Evolutionary conservation across 1,139 yeast species (phyloP), one percentile per base, ranked within the genome.

Genomic region (Yamadazyma spencermartinsiae): DNA sequence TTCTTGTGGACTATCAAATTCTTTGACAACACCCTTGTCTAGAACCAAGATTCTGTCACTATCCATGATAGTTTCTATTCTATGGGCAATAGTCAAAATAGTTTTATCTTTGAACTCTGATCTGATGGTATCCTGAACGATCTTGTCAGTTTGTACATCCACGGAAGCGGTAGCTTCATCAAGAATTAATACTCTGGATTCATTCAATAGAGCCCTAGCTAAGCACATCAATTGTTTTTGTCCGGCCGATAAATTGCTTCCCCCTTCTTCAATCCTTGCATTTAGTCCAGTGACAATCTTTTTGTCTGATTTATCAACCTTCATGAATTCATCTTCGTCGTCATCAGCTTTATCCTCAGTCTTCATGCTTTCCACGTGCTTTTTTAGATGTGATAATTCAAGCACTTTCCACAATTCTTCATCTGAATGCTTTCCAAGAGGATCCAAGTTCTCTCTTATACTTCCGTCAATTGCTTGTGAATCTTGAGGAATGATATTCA

Each of bases 151-250:
- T 43, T 63, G 61, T 4, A 61, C 67, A 48, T 65, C 70, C 17
- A 65, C 68, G 2, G 69, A 61, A 10, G 70, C 68, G 4, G 70
- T 64, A 7, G 70, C 70, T 43, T 65, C 71, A 44, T 64, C 70
- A 33, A 65, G 51, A 29, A 66, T 58, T 35, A 66, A 55, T 16
- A 66, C 57, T 33, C 55, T 61, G 0, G 68, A 58, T 20, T 58
- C 55, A 33, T 63, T 63, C 35, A 63, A 54, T 30, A 66, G 55
- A 0, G 70, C 67, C 45, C 72, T 52, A 1, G 70, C 70, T 30
- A 66, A 56, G 43, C 68, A 63, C 52, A 66, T 51, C 31, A 66
- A 55, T 50, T 66, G 72, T 39, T 57, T 56, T 42, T 66, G 72
- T 3, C 72, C 72, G 17, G 60, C 53, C 2, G 72, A 65, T 36